Evolutionary conservation across 495 filamentous ascomycete species (phyloP).

Genomic region (Penicillium arizonense): DNA sequence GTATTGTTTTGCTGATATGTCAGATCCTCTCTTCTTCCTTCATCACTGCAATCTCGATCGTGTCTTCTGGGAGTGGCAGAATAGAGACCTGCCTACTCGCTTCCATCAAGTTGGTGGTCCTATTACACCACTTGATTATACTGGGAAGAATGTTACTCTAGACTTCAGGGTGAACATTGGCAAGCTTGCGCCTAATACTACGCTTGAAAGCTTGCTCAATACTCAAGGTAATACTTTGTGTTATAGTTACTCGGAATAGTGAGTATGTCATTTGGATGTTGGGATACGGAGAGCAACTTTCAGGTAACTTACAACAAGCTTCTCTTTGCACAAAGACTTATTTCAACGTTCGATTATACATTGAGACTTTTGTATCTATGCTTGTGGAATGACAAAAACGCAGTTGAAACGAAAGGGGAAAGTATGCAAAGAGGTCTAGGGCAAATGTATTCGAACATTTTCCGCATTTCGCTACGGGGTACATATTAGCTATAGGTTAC

Average conservation of each 20-base stretch:
- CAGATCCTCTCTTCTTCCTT: constrained; percentile 54
- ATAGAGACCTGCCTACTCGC: constrained; percentile 29
- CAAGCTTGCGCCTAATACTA: constrained; percentile 11
- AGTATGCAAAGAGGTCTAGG: too few relatives aligned
- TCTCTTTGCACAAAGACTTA: too few relatives aligned
- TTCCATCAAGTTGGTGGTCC: constrained; percentile 21
- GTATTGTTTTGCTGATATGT: not conserved
- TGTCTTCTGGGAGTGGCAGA: constrained; percentile 57
- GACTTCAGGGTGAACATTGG: constrained; percentile 20
- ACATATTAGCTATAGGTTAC: too few relatives aligned
- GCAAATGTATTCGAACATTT: too few relatives aligned
- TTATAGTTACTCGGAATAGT: constrained; percentile 8
- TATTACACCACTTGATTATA: constrained; percentile 15
- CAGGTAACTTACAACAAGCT: too few relatives aligned
- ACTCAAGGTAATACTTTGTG: constrained; percentile 11
- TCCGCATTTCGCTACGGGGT: too few relatives aligned
- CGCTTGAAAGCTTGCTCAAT: constrained; percentile 13
- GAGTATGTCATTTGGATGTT: too few relatives aligned
- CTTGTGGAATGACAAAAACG: too few relatives aligned
- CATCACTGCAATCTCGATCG: constrained; percentile 53
- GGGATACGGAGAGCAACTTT: too few relatives aligned
- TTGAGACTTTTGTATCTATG: too few relatives aligned
- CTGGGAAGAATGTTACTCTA: constrained; percentile 17
- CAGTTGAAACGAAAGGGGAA: too few relatives aligned
- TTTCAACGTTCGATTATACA: too few relatives aligned